Base-by-base conservation (phyloP, 164 flowering plant species). In the Umbellularia californica region DNA sequence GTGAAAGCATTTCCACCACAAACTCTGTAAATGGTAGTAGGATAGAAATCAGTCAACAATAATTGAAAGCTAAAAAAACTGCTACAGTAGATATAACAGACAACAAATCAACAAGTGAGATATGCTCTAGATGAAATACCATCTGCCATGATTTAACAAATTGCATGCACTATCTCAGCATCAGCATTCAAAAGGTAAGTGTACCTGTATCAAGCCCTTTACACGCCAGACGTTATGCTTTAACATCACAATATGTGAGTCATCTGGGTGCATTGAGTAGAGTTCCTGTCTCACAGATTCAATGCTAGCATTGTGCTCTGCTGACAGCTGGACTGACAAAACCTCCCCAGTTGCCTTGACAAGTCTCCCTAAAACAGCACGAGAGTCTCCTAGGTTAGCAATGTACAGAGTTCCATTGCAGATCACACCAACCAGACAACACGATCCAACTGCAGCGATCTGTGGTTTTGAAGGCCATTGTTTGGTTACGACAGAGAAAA, bases 221-320 rank as follows among this genome's bases (percentile, higher is more conserved):
- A 91, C 92, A 41, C 93, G 90, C 95, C 95, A 91, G 64, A 91
- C 95, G 51, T 88, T 89, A 76, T 91, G 93, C 80, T 88, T 91
- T 70, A 89, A 77, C 77, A 91, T 90, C 47, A 91, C 95, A 68
- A 91, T 90, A 6, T 86, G 89, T 2, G 92, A 65, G 75, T 91
- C 93, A 79, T 91, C 93, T 28, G 96, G 96, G 63, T 90, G 93
- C 84, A 85, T 24, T 23, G 93, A 74, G 23, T 72, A 83, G 66
- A 90, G 78, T 81, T 90, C 93, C 84, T 88, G 89, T 70, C 91
- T 86, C 51, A 90, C 89, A 73, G 90, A 86, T 78, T 88, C 93
- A 24, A 84, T 83, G 68, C 85, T 65, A 5, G 82, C 93, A 79
- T 88, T 90, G 71, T 88, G 93, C 79, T 90, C 93, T 5, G 85